Evolutionary conservation across 2,329 filamentous ascomycete genomes (phyloP).

Genomic region (Diaporthe sp.): DNA sequence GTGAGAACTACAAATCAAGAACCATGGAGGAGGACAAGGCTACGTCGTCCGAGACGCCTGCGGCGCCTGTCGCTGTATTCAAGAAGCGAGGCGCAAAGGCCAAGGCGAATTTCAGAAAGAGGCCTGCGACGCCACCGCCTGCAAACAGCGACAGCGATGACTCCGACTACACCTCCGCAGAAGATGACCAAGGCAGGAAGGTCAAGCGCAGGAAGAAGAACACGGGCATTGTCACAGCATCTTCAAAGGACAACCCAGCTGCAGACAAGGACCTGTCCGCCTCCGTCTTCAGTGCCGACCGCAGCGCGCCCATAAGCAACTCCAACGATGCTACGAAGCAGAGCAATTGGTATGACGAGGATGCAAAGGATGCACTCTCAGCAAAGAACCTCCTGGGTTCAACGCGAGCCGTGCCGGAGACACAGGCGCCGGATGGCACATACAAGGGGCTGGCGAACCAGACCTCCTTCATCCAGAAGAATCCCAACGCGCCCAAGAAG

Average conservation of each 20-base stretch:
- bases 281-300: conserved; percentile 72
- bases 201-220: conserved; percentile 85
- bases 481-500: conserved; percentile 78
- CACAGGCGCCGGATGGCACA: conserved; percentile 69
- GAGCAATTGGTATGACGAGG: conserved; percentile 90
- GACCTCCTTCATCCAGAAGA: conserved; percentile 82
- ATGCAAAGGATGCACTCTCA: conserved; percentile 61
- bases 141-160: conserved; percentile 66
- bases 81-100: conserved; percentile 87
- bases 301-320: conserved; percentile 71
- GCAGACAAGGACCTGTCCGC: conserved; percentile 45
- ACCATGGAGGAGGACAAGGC: conserved; percentile 19
- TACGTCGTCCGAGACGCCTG: conserved; percentile 44
- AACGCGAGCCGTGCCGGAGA: conserved; percentile 58
- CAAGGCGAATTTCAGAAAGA: conserved; percentile 84
- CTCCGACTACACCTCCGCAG: conserved; percentile 77
- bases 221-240: conserved; percentile 74
- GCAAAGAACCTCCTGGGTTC: conserved; percentile 71
- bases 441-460: conserved; percentile 84
- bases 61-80: conserved; percentile 76
- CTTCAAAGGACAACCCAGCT: conserved; percentile 63
- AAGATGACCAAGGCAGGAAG: conserved; percentile 81
- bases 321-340: conserved; percentile 92
- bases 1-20: neutral
- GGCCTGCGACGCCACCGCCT: conserved; percentile 79